Evolutionary conservation across 176 grass and related monocot genomes (phyloP).

Genomic region (Luzula sylvatica): DNA sequence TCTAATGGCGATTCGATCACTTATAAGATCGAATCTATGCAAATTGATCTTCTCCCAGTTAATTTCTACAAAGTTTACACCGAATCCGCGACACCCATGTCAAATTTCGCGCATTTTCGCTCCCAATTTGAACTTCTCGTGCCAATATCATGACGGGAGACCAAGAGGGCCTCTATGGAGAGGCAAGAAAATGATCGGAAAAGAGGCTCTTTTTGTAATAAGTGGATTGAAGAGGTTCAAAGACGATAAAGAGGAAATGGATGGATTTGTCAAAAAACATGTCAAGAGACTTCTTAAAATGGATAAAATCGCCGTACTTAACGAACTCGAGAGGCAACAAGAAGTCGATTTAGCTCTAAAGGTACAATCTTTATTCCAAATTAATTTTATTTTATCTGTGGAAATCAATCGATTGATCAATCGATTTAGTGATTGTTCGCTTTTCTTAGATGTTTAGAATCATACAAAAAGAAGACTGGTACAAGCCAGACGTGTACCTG

Average conservation of each 20-base stretch:
- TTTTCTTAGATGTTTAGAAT: slow-evolving; percentile 65
- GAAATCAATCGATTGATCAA: background rate
- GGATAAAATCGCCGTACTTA: slow-evolving; percentile 76
- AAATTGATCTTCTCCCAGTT: slow-evolving; percentile 1
- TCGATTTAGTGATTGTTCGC: background rate
- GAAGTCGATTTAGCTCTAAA: slow-evolving; percentile 79
- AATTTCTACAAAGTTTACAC: background rate
- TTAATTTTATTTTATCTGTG: background rate
- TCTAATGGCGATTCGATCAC: slow-evolving; percentile 26
- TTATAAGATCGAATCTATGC: background rate
- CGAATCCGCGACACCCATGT: background rate
- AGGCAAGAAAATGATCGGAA: slow-evolving; percentile 95
- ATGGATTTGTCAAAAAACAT: slow-evolving; percentile 48
- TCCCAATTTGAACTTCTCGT: slow-evolving; percentile 9
- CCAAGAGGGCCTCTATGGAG: slow-evolving; percentile 88
- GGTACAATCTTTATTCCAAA: slow-evolving; percentile 9
- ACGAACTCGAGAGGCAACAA: slow-evolving; percentile 74
- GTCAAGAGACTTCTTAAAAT: slow-evolving; percentile 77
- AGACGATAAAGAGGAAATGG: slow-evolving; percentile 63
- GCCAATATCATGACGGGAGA: slow-evolving; percentile 60
- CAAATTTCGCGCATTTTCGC: background rate
- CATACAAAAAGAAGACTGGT: slow-evolving; percentile 87
- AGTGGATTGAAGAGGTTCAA: slow-evolving; percentile 88
- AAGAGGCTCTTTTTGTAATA: slow-evolving; percentile 78
- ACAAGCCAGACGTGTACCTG: slow-evolving; percentile 88